Conservation (phyloP, 345 rosid genomes). For the Psidium friedrichsthalianum region DNA sequence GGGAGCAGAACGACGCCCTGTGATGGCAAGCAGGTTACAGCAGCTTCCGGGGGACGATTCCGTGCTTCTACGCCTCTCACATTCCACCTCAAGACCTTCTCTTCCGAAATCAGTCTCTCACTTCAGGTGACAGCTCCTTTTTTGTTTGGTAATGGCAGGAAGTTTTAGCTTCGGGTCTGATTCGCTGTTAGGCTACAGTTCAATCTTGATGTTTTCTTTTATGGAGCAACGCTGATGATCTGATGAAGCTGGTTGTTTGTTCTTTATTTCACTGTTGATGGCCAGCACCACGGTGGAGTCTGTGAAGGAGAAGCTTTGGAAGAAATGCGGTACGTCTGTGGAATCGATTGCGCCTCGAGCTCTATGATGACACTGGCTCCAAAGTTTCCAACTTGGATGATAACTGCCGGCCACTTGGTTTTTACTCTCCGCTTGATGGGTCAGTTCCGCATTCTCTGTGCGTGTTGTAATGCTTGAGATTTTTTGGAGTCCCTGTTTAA, state of each 20-base stretch:
- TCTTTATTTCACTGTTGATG: neutral
- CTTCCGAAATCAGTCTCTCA: conserved; percentile 55
- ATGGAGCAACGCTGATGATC: neutral
- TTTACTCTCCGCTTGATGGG: conserved; percentile 76
- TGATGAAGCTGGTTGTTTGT: neutral
- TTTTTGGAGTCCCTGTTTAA: neutral
- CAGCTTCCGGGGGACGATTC: conserved; percentile 52
- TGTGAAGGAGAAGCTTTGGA: conserved; percentile 88
- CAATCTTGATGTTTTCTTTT: neutral
- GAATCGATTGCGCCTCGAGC: conserved; percentile 64
- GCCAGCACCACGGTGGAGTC: conserved; percentile 56
- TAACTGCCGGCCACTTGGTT: conserved; percentile 52
- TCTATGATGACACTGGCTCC: conserved; percentile 54
- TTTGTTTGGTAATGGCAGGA: neutral
- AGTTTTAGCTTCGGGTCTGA: neutral
- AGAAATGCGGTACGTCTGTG: conserved; percentile 73
- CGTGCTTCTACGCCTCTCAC: conserved; percentile 55
- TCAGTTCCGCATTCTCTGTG: conserved; percentile 3
- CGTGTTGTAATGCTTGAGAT: neutral
- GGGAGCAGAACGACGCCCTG: neutral
- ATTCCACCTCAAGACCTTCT: conserved; percentile 62
- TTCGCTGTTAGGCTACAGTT: neutral
- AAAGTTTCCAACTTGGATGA: conserved; percentile 48
- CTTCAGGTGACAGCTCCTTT: conserved; percentile 35
- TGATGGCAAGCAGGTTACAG: conserved; percentile 1